These are phyloP conservation scores for Aspergillus aculeatinus DNA, from an alignment of 2,329 filamentous ascomycete genomes.

Conservation along the genomic window DNA sequence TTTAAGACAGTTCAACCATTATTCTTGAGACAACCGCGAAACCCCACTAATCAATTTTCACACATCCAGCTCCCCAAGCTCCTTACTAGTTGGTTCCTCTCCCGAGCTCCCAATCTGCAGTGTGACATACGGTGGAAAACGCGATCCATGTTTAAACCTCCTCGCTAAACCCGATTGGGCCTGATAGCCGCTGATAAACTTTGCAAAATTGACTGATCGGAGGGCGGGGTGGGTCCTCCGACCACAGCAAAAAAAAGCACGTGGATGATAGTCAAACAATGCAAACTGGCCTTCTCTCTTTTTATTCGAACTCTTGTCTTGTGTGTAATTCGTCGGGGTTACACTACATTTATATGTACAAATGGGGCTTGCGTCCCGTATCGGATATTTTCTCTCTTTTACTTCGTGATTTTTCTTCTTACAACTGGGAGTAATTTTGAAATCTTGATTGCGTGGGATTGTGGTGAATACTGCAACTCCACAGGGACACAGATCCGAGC, in stretches of 20 bases:
- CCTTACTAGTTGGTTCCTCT: not conserved
- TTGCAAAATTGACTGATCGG: slow-evolving; percentile 20
- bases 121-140: slow-evolving; percentile 17
- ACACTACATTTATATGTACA: not conserved
- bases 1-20: too few relatives aligned
- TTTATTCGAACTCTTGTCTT: not conserved
- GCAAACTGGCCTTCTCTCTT: slow-evolving; percentile 9
- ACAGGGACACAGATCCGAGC: too few relatives aligned
- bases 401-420: too few relatives aligned
- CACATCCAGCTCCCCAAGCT: not conserved
- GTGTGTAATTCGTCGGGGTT: not conserved
- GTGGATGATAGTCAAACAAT: slow-evolving; percentile 19
- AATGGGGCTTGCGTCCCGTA: not conserved
- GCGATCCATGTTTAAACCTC: slow-evolving; percentile 17
- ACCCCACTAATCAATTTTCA: too few relatives aligned
- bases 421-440: too few relatives aligned
- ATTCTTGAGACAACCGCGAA: too few relatives aligned
- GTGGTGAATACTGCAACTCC: too few relatives aligned
- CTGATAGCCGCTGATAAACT: slow-evolving; percentile 20
- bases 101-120: slow-evolving; percentile 8
- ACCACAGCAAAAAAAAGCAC: slow-evolving; percentile 8
- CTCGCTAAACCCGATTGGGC: slow-evolving; percentile 10
- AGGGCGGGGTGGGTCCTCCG: slow-evolving; percentile 14
- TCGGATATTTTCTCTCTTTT: too few relatives aligned
- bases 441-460: too few relatives aligned